These are phyloP conservation scores for Sugiyamaella paludigena DNA, from an alignment of 1,139 yeast species.

Conservation along the genomic window DNA sequence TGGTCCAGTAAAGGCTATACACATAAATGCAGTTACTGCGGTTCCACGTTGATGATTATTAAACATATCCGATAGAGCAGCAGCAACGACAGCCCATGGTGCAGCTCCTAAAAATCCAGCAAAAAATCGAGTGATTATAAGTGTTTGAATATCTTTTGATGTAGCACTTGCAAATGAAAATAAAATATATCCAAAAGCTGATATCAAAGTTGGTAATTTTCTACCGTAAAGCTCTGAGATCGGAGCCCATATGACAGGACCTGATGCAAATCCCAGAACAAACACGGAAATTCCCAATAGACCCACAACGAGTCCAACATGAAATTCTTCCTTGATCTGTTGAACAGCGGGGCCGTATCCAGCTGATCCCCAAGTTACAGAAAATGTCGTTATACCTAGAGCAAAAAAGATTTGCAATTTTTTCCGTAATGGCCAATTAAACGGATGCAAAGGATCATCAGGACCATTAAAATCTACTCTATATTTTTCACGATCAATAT, in stretches of 20 bases:
- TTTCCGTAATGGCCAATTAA: constrained; percentile 42
- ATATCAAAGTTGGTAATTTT: constrained; percentile 51
- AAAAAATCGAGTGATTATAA: constrained; percentile 70
- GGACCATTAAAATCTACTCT: constrained; percentile 51
- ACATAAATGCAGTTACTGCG: constrained; percentile 58
- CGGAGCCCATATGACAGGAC: constrained; percentile 80
- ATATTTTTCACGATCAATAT: constrained; percentile 43
- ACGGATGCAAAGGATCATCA: constrained; percentile 49
- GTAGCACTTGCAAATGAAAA: constrained; percentile 71
- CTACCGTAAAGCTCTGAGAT: constrained; percentile 72
- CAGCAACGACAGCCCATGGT: constrained; percentile 79
- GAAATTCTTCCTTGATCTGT: constrained; percentile 30
- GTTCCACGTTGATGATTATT: constrained; percentile 59
- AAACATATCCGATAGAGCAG: constrained; percentile 73
- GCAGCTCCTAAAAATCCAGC: constrained; percentile 77
- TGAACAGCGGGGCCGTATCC: constrained; percentile 39
- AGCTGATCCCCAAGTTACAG: constrained; percentile 45
- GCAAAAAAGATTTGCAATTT: constrained; percentile 35
- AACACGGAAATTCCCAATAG: constrained; percentile 64
- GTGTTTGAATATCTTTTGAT: constrained; percentile 66
- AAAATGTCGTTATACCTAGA: constrained; percentile 39
- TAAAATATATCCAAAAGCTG: constrained; percentile 53
- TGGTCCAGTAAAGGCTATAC: constrained; percentile 70
- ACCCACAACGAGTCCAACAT: constrained; percentile 21
- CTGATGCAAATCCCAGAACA: constrained; percentile 77